Evolutionary conservation across 306 rosid genomes (phyloP), one percentile per base, ranked within the genome.

Genomic region (Ormosia semicastrata): DNA sequence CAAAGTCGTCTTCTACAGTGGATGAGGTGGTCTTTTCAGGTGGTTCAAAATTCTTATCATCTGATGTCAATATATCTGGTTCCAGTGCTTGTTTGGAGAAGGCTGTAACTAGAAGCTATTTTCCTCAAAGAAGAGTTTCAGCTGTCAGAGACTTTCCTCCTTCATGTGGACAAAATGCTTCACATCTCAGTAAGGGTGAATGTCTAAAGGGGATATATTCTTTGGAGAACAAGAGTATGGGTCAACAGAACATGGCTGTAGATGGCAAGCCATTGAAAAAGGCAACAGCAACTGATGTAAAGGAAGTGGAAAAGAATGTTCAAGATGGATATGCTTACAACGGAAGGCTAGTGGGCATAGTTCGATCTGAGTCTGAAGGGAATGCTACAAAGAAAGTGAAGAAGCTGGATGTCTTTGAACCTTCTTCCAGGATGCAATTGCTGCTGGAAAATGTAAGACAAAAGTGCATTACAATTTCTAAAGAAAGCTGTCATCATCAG

Each of bases 131-230:
- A 83, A 85, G 49, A 60, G 84, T 92, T 81, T 92, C 96, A 64
- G 99, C 98, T 49, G 41, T 83, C 65, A 87, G 99, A 74, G 82
- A 85, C 75, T 92, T 89, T 52, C 99, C 98, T 65, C 91, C 75
- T 78, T 76, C 75, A 8, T 95, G 98, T 56, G 92, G 96, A 76
- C 77, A 66, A 66, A 76, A 81, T 66, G 78, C 82, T 53, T 40
- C 84, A 37, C 60, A 5, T 68, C 66, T 57, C 18, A 33, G 49
- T 41, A 72, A 43, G 64, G 82, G 29, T 46, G 79, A 80, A 49
- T 17, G 32, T 49, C 37, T 9, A 37, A 54, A 36, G 6, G 49
- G 39, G 40, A 58, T 34, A 36, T 49, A 33, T 56, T 54, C 85
- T 46, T 14, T 37, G 39, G 63, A 58, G 69, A 76, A 66, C 15